A percentile compares a stretch with the other conserved stretches of the same genome.
These are phyloP conservation scores for Pigoraptor vietnamica DNA, from an alignment of 78 protist species.

Conservation along the genomic window DNA sequence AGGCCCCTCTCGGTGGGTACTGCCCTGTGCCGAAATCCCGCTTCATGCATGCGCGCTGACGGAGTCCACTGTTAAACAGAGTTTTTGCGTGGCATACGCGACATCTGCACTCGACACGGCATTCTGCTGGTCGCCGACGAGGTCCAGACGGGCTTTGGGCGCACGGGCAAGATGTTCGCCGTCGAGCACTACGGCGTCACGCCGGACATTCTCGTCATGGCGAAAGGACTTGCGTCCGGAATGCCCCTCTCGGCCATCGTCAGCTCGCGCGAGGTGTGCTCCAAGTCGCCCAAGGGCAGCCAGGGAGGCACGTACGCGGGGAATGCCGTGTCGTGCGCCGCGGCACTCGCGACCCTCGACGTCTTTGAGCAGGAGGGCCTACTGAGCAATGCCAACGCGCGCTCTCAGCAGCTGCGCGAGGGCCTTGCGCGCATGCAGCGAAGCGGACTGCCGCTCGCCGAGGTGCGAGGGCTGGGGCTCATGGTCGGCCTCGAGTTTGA, in stretches of 20 bases:
- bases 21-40: neutral
- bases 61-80: no score
- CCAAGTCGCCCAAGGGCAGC: conserved; percentile 20
- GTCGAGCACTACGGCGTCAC: conserved; percentile 28
- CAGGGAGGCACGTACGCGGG: conserved; percentile 71
- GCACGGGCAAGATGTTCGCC: conserved; percentile 70
- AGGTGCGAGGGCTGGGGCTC: conserved; percentile 57
- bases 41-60: neutral
- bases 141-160: conserved; percentile 67
- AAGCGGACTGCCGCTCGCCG: neutral
- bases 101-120: conserved; percentile 31
- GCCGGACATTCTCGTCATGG: conserved; percentile 58
- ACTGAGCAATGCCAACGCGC: conserved; percentile 31
- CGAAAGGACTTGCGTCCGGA: conserved; percentile 67
- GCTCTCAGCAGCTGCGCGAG: conserved; percentile 29
- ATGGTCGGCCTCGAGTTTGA: conserved; percentile 56
- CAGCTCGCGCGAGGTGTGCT: conserved; percentile 14
- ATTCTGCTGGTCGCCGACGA: conserved; percentile 49
- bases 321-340: conserved; percentile 60
- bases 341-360: conserved; percentile 54
- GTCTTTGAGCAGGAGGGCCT: conserved; percentile 49
- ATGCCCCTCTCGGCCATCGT: conserved; percentile 45
- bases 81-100: conserved; percentile 22
- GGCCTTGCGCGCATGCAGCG: neutral
- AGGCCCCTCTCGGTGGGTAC: neutral